Base-by-base conservation (phyloP, 2,329 filamentous ascomycete genomes). In the Aspergillus fijiensis region DNA sequence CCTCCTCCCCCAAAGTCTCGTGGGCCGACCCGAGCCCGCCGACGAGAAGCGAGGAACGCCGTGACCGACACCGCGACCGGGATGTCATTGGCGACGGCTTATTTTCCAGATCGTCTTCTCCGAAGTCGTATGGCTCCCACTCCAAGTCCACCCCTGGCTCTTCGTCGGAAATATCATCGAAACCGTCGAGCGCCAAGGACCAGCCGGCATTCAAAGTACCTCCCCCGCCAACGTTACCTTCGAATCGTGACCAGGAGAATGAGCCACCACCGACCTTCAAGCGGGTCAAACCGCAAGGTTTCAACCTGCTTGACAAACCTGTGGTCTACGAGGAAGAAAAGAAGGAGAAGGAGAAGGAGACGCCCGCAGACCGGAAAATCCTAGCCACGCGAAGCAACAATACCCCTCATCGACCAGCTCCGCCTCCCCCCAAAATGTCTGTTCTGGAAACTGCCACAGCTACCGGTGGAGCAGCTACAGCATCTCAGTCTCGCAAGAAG, bases 391-490 rank as follows among this genome's bases (percentile, higher is more conserved):
- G 84, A 62, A 86, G 82, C 68, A 83, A 80, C 60, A 89, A 89
- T 69, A 96, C 92, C 4, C 92, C 92, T 11, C 89, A 87, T 69
- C 83, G 92, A 66, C 84, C 89, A 23, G 91, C 91, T 2, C 89
- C 82, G 19, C 94, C 94, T 2, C 92, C 92, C 7, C 94, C 95
- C 0, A 98, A 97, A 76, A 98, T 98, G 94, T 95, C 91, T 1
- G 89, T 96, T 7, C 80, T 97, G n/a, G 92, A 98, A 66, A 89
- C 93, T 3, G 94, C 92, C 2, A 97, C 94, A 1, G 87, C 89
- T 1, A 88, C 88, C 11, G 92, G 90, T 4, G 93, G 93, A 14
- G 90, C 92, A 27, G 87, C 90, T 4, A 88, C 90, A 0, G 87
- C 91, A 3, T 84, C 86, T 4, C 90, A 93, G 70, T 82, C 83